phyloP scores from a whole-genome alignment of 441 rosid species.

The Omphalea diandra region DNA sequence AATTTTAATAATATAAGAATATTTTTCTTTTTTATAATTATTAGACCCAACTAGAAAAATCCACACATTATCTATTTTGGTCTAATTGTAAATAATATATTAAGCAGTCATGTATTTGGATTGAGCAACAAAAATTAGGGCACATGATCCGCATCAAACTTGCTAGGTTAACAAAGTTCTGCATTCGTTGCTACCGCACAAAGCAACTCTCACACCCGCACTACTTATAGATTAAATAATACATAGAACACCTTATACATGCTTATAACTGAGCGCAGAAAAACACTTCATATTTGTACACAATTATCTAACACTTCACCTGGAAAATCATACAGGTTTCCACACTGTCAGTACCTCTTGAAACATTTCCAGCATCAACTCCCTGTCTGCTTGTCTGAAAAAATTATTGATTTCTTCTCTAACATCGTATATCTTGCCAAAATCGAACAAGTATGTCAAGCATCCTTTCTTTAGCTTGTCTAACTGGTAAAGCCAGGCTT shows the following conservation, averaged over 20 bases:
- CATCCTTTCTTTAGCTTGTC: constrained; percentile 85
- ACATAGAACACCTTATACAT: background rate
- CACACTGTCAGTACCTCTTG: constrained; percentile 79
- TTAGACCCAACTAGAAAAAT: background rate
- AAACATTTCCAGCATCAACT: constrained; percentile 81
- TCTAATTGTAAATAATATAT: background rate
- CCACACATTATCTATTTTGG: background rate
- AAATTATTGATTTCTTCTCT: constrained; percentile 71
- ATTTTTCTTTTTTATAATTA: no score
- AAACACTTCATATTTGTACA: background rate
- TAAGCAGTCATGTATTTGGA: background rate
- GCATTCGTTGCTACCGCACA: background rate
- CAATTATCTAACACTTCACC: background rate
- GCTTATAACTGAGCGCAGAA: background rate
- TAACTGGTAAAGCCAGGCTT: constrained; percentile 90
- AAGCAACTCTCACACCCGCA: background rate
- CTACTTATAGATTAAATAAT: background rate
- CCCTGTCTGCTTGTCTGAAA: constrained; percentile 78
- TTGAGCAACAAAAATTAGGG: background rate
- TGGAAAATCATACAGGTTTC: constrained; percentile 50
- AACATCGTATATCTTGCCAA: constrained; percentile 82
- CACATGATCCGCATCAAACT: background rate
- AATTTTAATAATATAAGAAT: no score
- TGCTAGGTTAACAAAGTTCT: background rate
- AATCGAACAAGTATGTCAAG: constrained; percentile 77